Conservation (phyloP, 441 rosid genomes). For the Jatropha podagrica region DNA sequence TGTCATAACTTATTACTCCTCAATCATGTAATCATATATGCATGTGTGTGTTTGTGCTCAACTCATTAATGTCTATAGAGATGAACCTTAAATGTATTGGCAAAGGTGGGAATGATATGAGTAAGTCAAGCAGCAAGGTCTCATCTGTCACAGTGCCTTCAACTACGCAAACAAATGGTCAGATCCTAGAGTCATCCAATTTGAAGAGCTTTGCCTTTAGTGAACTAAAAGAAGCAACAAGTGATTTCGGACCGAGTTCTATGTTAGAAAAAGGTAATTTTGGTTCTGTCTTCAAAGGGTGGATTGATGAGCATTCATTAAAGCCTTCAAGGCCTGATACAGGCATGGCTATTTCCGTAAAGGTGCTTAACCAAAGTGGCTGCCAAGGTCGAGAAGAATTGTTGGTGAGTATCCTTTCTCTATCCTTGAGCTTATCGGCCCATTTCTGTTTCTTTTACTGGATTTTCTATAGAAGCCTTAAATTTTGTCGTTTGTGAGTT, state of each 20-base stretch:
- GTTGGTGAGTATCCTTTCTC: slow-evolving; percentile 56
- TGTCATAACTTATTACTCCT: not conserved
- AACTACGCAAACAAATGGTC: slow-evolving; percentile 62
- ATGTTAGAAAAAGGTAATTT: slow-evolving; percentile 86
- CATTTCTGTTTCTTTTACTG: not conserved
- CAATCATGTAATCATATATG: not conserved
- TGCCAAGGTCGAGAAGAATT: slow-evolving; percentile 82
- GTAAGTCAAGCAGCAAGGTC: slow-evolving; percentile 40
- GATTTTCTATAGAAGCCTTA: not conserved
- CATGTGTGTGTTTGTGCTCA: not conserved
- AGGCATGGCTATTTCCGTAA: slow-evolving; percentile 70
- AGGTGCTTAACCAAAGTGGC: slow-evolving; percentile 65
- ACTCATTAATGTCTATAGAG: too few species aligned
- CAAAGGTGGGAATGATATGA: slow-evolving; percentile 16
- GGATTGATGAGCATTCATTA: slow-evolving; percentile 73
- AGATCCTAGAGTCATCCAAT: slow-evolving; percentile 56
- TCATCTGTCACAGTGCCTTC: slow-evolving; percentile 43
- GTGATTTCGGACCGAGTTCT: slow-evolving; percentile 72
- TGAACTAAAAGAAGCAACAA: slow-evolving; percentile 69
- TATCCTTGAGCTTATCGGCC: not conserved
- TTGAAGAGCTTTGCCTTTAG: slow-evolving; percentile 56
- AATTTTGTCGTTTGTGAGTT: not conserved
- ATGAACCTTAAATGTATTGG: slow-evolving; percentile 15
- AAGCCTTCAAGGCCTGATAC: slow-evolving; percentile 58
- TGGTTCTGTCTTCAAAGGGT: slow-evolving; percentile 80